Evolutionary conservation across 495 filamentous ascomycete genomes (phyloP), one percentile per base, ranked within the genome.

Genomic region (Penicillium lividum): DNA sequence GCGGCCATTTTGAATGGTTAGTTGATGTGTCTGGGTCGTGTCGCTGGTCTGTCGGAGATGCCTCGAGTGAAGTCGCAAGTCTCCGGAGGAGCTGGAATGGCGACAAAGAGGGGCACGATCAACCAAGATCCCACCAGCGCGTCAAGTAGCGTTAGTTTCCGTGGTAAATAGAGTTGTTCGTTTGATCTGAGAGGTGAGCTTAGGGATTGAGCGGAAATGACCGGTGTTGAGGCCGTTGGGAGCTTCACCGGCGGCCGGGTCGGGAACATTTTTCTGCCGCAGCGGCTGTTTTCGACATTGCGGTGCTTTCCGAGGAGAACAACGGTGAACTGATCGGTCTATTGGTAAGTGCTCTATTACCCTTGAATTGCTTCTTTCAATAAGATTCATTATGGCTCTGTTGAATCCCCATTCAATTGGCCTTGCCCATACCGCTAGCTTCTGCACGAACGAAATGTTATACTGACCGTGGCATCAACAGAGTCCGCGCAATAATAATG

Each of bases 241-340:
- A 71, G 68, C 68, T 71, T 75, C 75, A 75, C 75, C 73, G 75
- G 73, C 66, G 61, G 68, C 70, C 73, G 67, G 73, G 73, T 70
- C 71, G 66, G 75, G 73, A 76, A 76, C 65, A 75, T 77, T 77
- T 77, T 77, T 77, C 72, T 75, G 73, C 73, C 75, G 75, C 65
- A 30, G 48, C 53, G 63, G 52, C 51, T 63, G 57, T 47, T 66
- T 65, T 70, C 58, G 56, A 59, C 50, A 22, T 56, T 53, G 57
- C 59, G 60, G 54, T 46, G 64, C 56, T 66, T 66, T 59, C 67
- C 67, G 67, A 70, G 51, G 59, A 63, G 54, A 67, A 65, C 61
- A 63, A 58, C 54, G 25, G 47, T 54, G 22, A 51, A 59, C 43
- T 52, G 52, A 48, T 58, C 55, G 43, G 33, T 38, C 16, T 46